Base-by-base conservation (phyloP, 2,329 filamentous ascomycete genomes). In the Claviceps sp. region DNA sequence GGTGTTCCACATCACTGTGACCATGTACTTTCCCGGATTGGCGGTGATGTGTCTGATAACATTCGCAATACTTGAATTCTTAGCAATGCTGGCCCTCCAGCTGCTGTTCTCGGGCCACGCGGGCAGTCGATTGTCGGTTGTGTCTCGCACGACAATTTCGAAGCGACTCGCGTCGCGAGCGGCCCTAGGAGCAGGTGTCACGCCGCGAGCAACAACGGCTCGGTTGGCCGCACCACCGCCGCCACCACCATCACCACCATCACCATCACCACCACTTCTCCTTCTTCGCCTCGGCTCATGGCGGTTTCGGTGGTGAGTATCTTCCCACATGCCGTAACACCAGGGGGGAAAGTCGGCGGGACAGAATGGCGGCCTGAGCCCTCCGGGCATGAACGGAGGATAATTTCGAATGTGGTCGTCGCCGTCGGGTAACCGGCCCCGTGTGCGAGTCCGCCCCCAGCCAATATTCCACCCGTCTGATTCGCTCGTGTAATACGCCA, bases 41-140 rank as follows among this genome's bases (percentile, higher is more conserved):
- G 43, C 3, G 13, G 50, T 51, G 37, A 51, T 46, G 50, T 43
- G 24, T 17, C 37, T 51, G 22, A 50, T 50, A 10, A 50, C 14
- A 3, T 7, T 19, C 1, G 48, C 17, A 10, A 44, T 37, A 14
- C 26, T 2, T 13, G 14, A 8, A 2, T n/a, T 16, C 19, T 39
- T 50, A 8, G 16, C n/a, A 16, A 50, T 45, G 34, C 41, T 45
- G 11, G 48, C 48, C 30, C n/a, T 26, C 48, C 48, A 50, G 26
- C 13, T 14, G n/a, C 26, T 45, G 48, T 38, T 43, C 3, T 51
- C 43, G 3, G 34, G 34, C 34, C 30, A 34, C 6, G 43, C 50
- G 10, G 50, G 50, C 5, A 51, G 42, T 22, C 50, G n/a, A 30
- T 51, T 51, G 10, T 50, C 48, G 3, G 48, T 50, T 34, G 26